These are phyloP conservation scores for Diplodia mutila DNA, from an alignment of 2,329 filamentous ascomycete species.

Conservation along the genomic window DNA sequence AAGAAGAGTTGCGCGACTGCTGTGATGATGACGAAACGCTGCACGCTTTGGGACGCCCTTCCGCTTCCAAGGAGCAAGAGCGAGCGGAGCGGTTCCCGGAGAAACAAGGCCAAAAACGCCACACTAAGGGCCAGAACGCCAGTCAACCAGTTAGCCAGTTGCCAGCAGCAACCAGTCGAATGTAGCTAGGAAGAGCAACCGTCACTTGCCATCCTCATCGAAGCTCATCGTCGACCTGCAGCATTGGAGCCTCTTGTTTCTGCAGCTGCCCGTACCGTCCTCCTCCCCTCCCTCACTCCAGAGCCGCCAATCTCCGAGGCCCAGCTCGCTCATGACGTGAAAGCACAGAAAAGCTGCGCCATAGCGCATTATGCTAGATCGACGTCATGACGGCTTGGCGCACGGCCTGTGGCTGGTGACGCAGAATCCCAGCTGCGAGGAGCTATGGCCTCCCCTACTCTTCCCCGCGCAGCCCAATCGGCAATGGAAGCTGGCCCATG, in stretches of 20 bases:
- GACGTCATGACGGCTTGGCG: slow-evolving; percentile 22
- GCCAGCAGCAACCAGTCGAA: neutral
- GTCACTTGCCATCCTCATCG: neutral
- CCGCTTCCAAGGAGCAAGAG: slow-evolving; percentile 14
- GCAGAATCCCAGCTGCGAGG: neutral
- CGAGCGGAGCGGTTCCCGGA: neutral
- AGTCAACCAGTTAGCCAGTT: neutral
- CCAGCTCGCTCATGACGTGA: neutral
- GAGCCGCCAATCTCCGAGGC: neutral
- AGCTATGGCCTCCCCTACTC: slow-evolving; percentile 10
- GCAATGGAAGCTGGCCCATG: neutral
- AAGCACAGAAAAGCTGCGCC: neutral
- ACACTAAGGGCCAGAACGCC: slow-evolving; percentile 1
- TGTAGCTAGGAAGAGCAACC: neutral
- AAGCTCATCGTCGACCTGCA: neutral
- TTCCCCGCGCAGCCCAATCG: slow-evolving; percentile 3
- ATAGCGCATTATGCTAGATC: slow-evolving; percentile 7
- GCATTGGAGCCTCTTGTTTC: neutral
- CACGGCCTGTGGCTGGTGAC: neutral
- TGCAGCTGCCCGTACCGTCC: neutral
- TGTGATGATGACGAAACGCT: slow-evolving; percentile 16
- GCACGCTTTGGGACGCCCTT: slow-evolving; percentile 10
- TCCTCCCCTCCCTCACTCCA: neutral
- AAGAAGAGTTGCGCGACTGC: slow-evolving; percentile 6
- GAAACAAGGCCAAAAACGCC: neutral